Base-by-base conservation (phyloP, 1,139 yeast species). In the Taphrina deformans region DNA sequence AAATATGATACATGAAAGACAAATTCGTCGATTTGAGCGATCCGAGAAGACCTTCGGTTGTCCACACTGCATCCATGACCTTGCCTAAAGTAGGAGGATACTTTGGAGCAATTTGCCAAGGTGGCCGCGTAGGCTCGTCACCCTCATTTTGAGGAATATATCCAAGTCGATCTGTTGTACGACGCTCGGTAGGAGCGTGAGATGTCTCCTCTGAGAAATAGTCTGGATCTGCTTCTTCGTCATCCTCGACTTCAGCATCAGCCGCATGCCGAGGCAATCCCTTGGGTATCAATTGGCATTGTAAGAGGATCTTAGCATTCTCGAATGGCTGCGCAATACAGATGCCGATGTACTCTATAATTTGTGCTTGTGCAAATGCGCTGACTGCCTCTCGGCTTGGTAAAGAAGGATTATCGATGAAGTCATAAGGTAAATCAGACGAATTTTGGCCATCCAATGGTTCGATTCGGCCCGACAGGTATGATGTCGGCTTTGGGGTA, bases 1-100 rank as follows among this genome's bases (percentile, higher is more conserved):
- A 79, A 0, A 96, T 88, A 67, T 83, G 87, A 73, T 88, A 82
- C 38, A 93, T 80, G 73, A 91, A 92, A 0, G 96, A 82, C 0
- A 97, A 89, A 74, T 93, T 91, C 52, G 89, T 81, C 2, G 96
- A 96, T 71, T 95, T 82, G 83, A 96, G 89, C 31, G 90, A 77
- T 0, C 97, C 96, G 73, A 85, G 79, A 0, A 90, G 85, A 0
- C 98, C 97, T 72, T 90, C 97, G 69, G 84, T 83, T 10, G 87
- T 79, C 66, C 86, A 80, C 52, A 92, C 76, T 0, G 95, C 81
- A 1, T 87, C 79, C 76, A 91, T 78, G 24, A 91, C 82, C 72
- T 89, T 96, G 65, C 87, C 75, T 29, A 65, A 18, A 10, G 53
- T 31, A 12, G 66, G 26, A 5, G 60, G 61, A 31, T 38, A 35